Conservation (phyloP, 306 rosid genomes). For the Hylodesmum podocarpum region DNA sequence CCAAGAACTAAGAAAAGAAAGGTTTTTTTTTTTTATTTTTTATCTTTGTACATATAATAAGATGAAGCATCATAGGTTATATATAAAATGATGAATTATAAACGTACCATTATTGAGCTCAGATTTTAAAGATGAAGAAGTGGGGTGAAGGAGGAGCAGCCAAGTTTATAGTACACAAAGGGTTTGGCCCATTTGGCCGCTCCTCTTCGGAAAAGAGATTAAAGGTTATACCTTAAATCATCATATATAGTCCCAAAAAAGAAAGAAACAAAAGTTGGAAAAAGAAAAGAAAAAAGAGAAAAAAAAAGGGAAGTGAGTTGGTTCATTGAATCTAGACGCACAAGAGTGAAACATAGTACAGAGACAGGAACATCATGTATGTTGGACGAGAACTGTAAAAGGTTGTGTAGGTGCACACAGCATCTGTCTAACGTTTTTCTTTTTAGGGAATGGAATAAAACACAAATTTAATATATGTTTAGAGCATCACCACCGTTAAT, state of each 20-base stretch:
- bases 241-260: background rate
- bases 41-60: no score
- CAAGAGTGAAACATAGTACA: background rate
- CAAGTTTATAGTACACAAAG: background rate
- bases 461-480: background rate
- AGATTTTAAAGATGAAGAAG: conserved; percentile 21
- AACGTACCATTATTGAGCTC: conserved; percentile 35
- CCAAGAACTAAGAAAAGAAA: background rate
- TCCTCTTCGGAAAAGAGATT: conserved; percentile 1
- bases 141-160: conserved; percentile 17
- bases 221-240: conserved; percentile 9
- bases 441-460: background rate
- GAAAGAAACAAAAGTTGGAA: background rate
- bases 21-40: no score
- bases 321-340: conserved; percentile 56
- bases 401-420: background rate
- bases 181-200: conserved; percentile 11
- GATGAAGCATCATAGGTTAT: background rate
- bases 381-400: background rate
- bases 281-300: background rate
- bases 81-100: background rate
- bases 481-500: background rate
- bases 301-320: background rate
- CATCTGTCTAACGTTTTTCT: background rate
- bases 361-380: background rate